These are phyloP conservation scores for Mycena floridula DNA, from an alignment of 768 basidiomycete species.

Conservation along the genomic window DNA sequence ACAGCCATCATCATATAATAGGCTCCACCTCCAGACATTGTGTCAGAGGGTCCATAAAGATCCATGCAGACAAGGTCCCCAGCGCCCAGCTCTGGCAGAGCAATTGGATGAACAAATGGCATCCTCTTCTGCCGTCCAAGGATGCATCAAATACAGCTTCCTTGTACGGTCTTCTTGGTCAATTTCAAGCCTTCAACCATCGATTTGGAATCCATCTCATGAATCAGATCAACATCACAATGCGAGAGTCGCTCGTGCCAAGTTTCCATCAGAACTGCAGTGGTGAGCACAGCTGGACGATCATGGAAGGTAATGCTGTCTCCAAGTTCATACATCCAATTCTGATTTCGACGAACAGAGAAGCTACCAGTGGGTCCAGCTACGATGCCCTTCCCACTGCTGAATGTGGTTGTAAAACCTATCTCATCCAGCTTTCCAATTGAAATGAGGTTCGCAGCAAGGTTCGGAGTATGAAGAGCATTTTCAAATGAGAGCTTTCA, in stretches of 20 bases:
- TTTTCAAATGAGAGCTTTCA: too few species aligned
- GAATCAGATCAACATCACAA: not conserved
- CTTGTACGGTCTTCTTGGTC: not conserved
- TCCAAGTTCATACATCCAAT: not conserved
- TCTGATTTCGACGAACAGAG: not conserved
- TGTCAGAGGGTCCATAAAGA: not conserved
- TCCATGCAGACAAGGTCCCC: not conserved
- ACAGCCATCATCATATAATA: not conserved
- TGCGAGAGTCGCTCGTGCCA: not conserved
- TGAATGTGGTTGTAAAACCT: conserved; percentile 3
- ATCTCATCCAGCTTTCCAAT: conserved; percentile 9
- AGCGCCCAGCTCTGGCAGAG: not conserved
- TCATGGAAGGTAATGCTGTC: not conserved
- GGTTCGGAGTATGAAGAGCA: conserved; percentile 4
- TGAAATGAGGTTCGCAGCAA: conserved; percentile 10
- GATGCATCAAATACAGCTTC: not conserved
- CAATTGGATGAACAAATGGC: not conserved
- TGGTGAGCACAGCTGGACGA: not conserved
- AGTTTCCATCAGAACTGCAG: not conserved
- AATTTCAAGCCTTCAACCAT: not conserved
- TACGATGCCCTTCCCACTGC: not conserved
- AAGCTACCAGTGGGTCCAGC: too few species aligned
- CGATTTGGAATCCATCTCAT: not conserved
- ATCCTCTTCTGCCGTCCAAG: not conserved
- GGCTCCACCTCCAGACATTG: not conserved